These are phyloP conservation scores for Sphenostylis stenocarpa DNA, from an alignment of 306 rosid species.

Conservation along the genomic window DNA sequence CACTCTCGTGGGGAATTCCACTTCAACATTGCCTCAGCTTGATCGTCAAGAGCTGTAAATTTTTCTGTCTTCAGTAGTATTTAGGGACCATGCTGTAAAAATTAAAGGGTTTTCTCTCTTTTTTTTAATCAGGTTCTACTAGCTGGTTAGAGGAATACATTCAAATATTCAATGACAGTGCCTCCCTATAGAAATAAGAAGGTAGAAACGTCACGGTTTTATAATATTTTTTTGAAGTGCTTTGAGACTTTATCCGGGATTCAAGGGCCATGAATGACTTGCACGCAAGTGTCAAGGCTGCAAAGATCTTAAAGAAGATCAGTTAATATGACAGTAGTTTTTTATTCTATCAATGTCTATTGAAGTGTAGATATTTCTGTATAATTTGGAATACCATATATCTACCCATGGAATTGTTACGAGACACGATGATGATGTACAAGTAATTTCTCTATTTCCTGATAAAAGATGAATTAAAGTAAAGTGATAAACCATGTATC, in stretches of 20 bases:
- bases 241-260: slow-evolving; percentile 13
- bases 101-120: slow-evolving; percentile 14
- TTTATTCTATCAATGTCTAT: slow-evolving; percentile 2
- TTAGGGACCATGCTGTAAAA: slow-evolving; percentile 30
- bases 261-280: slow-evolving; percentile 34
- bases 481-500: background rate
- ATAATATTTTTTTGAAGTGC: background rate
- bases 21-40: slow-evolving; percentile 31
- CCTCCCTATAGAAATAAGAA: slow-evolving; percentile 26
- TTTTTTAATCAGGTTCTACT: background rate
- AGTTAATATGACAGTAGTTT: background rate
- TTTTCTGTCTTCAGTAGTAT: slow-evolving; percentile 22
- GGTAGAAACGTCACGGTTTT: slow-evolving; percentile 32
- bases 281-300: background rate
- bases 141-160: slow-evolving; percentile 6
- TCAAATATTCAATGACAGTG: slow-evolving; percentile 21
- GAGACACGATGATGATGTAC: background rate
- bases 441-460: background rate
- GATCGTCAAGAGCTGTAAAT: slow-evolving; percentile 26
- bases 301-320: background rate
- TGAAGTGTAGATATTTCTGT: background rate
- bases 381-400: background rate
- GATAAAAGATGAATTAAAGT: background rate
- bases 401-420: background rate
- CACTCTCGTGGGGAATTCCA: slow-evolving; percentile 32